Evolutionary conservation across 2,329 filamentous ascomycete genomes (phyloP).

Genomic region (Diplocarpon mali): DNA sequence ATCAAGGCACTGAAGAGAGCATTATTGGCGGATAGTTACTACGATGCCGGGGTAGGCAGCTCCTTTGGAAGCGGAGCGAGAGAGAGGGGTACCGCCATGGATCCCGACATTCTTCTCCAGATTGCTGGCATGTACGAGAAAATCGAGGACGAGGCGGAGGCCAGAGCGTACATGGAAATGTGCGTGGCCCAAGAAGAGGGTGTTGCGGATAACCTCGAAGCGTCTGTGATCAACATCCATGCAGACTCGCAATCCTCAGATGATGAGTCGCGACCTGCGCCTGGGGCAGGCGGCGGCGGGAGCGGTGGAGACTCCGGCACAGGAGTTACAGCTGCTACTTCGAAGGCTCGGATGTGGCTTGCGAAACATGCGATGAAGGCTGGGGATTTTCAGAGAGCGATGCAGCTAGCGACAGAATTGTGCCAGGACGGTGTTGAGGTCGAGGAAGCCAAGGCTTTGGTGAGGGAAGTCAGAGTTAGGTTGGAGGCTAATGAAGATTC

Average conservation of each 20-base stretch:
- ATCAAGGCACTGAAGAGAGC: conserved; percentile 94
- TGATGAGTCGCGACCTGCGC: conserved; percentile 24
- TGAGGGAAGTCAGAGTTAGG: conserved; percentile 72
- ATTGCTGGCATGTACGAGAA: conserved; percentile 85
- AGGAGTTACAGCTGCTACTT: conserved; percentile 84
- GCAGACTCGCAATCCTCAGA: conserved; percentile 44
- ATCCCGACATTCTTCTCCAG: conserved; percentile 82
- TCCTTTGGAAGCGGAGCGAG: conserved; percentile 31
- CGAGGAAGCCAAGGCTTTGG: conserved; percentile 89
- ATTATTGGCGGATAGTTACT: conserved; percentile 76
- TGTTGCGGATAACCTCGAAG: conserved; percentile 32
- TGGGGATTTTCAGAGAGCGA: conserved; percentile 65
- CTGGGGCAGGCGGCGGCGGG: conserved; percentile 19
- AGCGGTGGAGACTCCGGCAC: conserved; percentile 43
- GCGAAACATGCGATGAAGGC: conserved; percentile 69
- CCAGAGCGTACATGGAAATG: conserved; percentile 90
- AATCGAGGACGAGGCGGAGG: conserved; percentile 65
- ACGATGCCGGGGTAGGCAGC: conserved; percentile 49
- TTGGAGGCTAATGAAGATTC: conserved; percentile 31
- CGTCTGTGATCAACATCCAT: conserved; percentile 37
- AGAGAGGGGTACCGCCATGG: conserved; percentile 50
- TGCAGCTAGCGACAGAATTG: conserved; percentile 75
- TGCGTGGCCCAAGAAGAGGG: conserved; percentile 89
- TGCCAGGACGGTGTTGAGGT: conserved; percentile 95
- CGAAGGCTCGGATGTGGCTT: conserved; percentile 88